Percentiles rank a stretch among this genome's conserved stretches.
phyloP scores from a whole-genome alignment of 2,329 filamentous ascomycete genomes.

The Trichoderma simmonsii region DNA sequence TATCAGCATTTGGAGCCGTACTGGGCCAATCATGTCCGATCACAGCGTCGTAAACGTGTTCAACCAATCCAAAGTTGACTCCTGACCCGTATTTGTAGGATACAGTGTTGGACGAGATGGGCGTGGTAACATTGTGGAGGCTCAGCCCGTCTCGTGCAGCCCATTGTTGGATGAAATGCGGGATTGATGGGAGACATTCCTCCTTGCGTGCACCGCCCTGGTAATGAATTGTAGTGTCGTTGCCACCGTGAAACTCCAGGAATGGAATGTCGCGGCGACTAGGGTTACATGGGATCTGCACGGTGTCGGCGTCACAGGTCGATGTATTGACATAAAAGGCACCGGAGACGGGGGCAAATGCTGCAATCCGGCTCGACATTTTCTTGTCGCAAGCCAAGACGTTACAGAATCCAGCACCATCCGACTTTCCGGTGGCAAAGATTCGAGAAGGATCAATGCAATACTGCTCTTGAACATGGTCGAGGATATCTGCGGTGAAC shows the following conservation, averaged over 20 bases:
- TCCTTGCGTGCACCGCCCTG: background rate
- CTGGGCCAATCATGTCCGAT: slow-evolving; percentile 6
- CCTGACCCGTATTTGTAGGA: background rate
- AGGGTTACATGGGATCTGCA: background rate
- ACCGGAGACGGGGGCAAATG: background rate
- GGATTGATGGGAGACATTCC: slow-evolving; percentile 1
- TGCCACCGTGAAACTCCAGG: slow-evolving; percentile 4
- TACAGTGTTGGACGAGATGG: background rate
- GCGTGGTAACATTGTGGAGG: background rate
- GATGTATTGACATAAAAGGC: background rate
- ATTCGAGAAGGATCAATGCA: background rate
- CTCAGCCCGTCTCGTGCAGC: background rate
- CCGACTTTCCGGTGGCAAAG: background rate
- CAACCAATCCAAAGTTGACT: background rate
- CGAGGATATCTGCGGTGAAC: background rate
- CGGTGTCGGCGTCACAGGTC: background rate
- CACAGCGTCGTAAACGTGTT: background rate
- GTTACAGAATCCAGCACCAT: background rate
- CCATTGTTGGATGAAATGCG: slow-evolving; percentile 9
- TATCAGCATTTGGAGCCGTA: background rate
- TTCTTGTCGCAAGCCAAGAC: background rate
- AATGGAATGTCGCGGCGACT: background rate
- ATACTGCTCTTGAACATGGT: background rate
- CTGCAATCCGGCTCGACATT: background rate
- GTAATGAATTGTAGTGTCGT: background rate